A percentile compares a stretch with the other conserved stretches of the same genome.
phyloP scores from a whole-genome alignment of 2,329 filamentous ascomycete genomes.

The Penicillium polonicum region DNA sequence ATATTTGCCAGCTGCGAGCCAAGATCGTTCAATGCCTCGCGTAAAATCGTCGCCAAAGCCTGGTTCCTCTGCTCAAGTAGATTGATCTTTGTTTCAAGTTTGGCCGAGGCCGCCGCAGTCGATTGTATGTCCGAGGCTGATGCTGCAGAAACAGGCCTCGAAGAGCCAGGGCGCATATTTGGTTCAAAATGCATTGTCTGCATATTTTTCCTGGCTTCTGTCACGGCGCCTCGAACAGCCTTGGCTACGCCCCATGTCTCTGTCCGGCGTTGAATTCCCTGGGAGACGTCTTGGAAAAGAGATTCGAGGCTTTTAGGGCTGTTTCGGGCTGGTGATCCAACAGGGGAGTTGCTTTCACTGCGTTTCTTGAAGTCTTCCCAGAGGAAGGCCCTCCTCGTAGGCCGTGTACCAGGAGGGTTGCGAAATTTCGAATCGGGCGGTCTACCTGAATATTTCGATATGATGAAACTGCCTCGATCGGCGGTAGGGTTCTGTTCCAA shows the following conservation, averaged over 20 bases:
- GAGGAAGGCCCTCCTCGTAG: slow-evolving; percentile 24
- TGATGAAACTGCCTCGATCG: slow-evolving; percentile 45
- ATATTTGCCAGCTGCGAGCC: slow-evolving; percentile 33
- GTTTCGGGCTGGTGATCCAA: slow-evolving; percentile 37
- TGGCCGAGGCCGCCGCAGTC: slow-evolving; percentile 19
- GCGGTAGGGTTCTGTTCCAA: slow-evolving; percentile 45
- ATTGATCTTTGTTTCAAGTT: slow-evolving; percentile 35
- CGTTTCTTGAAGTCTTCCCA: slow-evolving; percentile 31
- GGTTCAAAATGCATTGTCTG: slow-evolving; percentile 46
- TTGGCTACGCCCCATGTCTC: slow-evolving; percentile 52
- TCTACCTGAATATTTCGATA: slow-evolving; percentile 49
- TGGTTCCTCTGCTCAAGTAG: slow-evolving; percentile 43
- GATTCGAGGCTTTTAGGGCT: slow-evolving; percentile 46
- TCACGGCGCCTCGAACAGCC: slow-evolving; percentile 49
- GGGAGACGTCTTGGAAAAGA: slow-evolving; percentile 50
- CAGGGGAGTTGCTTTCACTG: slow-evolving; percentile 36
- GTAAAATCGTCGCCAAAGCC: slow-evolving; percentile 42
- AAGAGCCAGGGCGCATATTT: slow-evolving; percentile 24
- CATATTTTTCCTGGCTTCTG: slow-evolving; percentile 48
- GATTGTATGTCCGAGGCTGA: slow-evolving; percentile 2
- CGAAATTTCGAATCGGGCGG: slow-evolving; percentile 37
- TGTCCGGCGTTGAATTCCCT: slow-evolving; percentile 48
- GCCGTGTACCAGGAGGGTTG: slow-evolving; percentile 22
- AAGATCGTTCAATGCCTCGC: slow-evolving; percentile 44
- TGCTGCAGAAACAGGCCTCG: background rate